Evolutionary conservation across 2,329 filamentous ascomycete genomes (phyloP).

Genomic region (Diaporthe citrichinensis): DNA sequence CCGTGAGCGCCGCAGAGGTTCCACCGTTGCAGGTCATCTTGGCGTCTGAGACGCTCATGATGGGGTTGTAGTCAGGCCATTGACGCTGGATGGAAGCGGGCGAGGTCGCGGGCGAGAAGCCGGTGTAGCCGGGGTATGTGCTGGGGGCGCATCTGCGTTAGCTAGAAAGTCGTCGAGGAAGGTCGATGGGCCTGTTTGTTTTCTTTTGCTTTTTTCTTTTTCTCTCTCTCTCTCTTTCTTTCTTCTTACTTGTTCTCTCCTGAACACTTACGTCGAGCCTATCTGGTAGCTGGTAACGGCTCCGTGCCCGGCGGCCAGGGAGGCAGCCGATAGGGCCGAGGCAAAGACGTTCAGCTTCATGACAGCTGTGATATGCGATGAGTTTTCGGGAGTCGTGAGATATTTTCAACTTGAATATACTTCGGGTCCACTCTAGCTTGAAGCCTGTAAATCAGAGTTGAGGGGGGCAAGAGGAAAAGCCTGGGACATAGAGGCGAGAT

Average conservation of each 20-base stretch:
- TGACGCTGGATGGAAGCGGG: constrained; percentile 70
- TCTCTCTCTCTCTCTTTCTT: neutral
- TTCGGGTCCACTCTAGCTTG: neutral
- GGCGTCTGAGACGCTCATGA: constrained; percentile 60
- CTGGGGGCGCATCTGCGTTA: neutral
- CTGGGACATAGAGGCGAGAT: neutral
- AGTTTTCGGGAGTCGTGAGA: neutral
- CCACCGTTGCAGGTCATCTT: constrained; percentile 71
- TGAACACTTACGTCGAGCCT: constrained; percentile 50
- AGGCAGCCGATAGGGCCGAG: constrained; percentile 42
- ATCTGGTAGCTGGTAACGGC: constrained; percentile 64
- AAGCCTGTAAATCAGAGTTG: neutral
- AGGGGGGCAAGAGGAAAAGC: neutral
- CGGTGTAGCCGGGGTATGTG: constrained; percentile 60
- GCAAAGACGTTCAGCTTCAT: constrained; percentile 42
- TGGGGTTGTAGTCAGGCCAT: constrained; percentile 71
- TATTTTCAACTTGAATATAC: neutral
- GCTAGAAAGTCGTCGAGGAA: neutral
- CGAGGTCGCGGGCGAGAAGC: constrained; percentile 62
- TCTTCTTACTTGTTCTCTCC: neutral
- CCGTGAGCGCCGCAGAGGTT: constrained; percentile 60
- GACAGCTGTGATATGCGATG: too few species aligned
- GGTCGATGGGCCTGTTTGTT: too few species aligned
- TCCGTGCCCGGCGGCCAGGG: constrained; percentile 52
- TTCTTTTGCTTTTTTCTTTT: too few species aligned